Evolutionary conservation across 805 yeast genomes (phyloP).

Genomic region (Pichia sporocuriosa): DNA sequence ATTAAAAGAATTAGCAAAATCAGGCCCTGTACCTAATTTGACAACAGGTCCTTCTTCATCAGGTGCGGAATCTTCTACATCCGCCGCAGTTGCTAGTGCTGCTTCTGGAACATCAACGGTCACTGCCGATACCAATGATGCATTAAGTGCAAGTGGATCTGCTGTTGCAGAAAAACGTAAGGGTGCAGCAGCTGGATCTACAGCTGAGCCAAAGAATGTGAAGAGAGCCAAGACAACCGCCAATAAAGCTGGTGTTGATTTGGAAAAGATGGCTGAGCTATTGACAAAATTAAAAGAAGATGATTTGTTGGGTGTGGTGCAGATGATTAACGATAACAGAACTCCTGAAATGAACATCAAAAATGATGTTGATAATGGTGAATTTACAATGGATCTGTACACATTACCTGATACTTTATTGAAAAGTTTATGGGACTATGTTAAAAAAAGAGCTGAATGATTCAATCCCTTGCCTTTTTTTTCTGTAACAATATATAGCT

Average conservation of each 20-base stretch:
- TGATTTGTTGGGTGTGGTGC: conserved; percentile 89
- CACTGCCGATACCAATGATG: not conserved
- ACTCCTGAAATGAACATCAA: conserved; percentile 93
- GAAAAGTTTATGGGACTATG: conserved; percentile 92
- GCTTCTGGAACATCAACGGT: conserved; percentile 16
- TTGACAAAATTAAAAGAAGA: conserved; percentile 85
- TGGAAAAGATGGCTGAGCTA: conserved; percentile 86
- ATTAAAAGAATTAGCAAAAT: conserved; percentile 65
- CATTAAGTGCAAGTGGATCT: conserved; percentile 9
- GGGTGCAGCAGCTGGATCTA: conserved; percentile 16
- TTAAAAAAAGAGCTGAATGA: conserved; percentile 52
- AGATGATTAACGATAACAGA: conserved; percentile 94
- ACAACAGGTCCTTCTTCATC: not conserved
- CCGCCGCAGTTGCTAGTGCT: no score
- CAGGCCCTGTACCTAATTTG: conserved; percentile 59
- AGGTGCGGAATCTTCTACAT: no score
- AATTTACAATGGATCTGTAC: conserved; percentile 91
- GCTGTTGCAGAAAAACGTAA: conserved; percentile 22
- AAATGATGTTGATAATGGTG: conserved; percentile 94
- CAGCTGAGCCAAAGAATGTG: conserved; percentile 32
- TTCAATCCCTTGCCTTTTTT: not conserved
- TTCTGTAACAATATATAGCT: not conserved
- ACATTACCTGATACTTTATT: conserved; percentile 87
- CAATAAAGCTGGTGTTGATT: conserved; percentile 70
- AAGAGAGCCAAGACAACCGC: conserved; percentile 53